phyloP scores from a whole-genome alignment of 2,329 filamentous ascomycete species.

The Aspergillus glaucus region DNA sequence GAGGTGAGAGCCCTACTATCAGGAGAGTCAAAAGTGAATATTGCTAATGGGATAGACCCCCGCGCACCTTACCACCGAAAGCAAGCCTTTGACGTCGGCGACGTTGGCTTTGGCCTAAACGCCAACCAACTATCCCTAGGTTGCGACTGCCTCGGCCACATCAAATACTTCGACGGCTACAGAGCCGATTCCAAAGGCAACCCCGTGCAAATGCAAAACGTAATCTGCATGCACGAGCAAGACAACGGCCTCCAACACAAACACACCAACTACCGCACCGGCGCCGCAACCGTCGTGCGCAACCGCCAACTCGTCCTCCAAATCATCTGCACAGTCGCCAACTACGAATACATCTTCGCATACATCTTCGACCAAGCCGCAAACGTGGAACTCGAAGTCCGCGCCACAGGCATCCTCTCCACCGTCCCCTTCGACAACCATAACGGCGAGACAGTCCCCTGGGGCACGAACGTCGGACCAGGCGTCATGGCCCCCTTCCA shows the following conservation, averaged over 20 bases:
- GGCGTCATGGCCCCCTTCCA: conserved; percentile 65
- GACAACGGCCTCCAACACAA: conserved; percentile 65
- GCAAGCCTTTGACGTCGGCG: conserved; percentile 63
- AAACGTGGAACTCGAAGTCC: conserved; percentile 60
- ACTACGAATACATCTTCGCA: conserved; percentile 68
- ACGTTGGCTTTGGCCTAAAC: conserved; percentile 60
- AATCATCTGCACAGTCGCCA: conserved; percentile 64
- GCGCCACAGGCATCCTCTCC: conserved; percentile 62
- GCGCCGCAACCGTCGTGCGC: conserved; percentile 56
- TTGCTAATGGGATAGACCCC: conserved; percentile 48
- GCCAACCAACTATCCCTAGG: conserved; percentile 64
- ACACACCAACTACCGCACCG: conserved; percentile 65
- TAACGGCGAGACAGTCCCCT: conserved; percentile 57
- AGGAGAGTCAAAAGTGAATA: neutral
- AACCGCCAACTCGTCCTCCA: conserved; percentile 62
- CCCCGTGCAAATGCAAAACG: conserved; percentile 56
- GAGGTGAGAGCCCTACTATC: conserved; percentile 19
- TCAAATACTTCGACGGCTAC: conserved; percentile 59
- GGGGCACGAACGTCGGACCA: conserved; percentile 63
- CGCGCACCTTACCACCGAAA: conserved; percentile 64
- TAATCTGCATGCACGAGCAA: conserved; percentile 65
- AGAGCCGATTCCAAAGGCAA: conserved; percentile 56
- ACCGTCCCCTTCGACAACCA: conserved; percentile 59
- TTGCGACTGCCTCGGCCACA: conserved; percentile 64
- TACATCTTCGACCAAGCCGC: conserved; percentile 68